phyloP scores from a whole-genome alignment of 2,329 filamentous ascomycete species.

The Pseudopyrenochaeta lycopersici region DNA sequence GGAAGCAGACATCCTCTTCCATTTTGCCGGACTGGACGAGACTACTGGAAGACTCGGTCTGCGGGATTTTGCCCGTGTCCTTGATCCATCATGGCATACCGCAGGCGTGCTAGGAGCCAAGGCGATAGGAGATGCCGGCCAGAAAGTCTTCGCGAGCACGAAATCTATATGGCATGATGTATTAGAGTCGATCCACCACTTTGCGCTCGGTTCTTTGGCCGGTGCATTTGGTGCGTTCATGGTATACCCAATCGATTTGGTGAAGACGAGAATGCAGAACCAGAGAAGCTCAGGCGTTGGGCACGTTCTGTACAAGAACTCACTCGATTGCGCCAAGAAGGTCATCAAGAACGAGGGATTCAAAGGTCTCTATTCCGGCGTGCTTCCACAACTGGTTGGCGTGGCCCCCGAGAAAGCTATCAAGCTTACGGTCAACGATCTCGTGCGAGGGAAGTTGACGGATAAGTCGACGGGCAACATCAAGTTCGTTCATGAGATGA shows the following conservation, averaged over 20 bases:
- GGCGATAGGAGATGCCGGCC: constrained; percentile 55
- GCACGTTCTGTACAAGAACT: constrained; percentile 94
- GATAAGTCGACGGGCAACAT: constrained; percentile 79
- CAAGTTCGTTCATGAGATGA: constrained; percentile 73
- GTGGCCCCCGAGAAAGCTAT: constrained; percentile 99
- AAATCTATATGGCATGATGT: constrained; percentile 69
- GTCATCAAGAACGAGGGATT: constrained; percentile 93
- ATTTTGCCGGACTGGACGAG: constrained; percentile 93
- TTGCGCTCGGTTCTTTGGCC: constrained; percentile 85
- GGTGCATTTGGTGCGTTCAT: constrained; percentile 99
- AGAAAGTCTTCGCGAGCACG: constrained; percentile 64
- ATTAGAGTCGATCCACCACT: constrained; percentile 86
- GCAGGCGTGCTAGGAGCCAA: constrained; percentile 65
- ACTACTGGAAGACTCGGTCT: constrained; percentile 85
- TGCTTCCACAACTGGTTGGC: constrained; percentile 92
- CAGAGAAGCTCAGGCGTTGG: constrained; percentile 82
- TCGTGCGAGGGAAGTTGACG: constrained; percentile 80
- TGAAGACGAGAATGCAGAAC: constrained; percentile 99
- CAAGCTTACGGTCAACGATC: constrained; percentile 97
- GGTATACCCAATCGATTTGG: constrained; percentile 98
- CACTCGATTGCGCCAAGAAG: constrained; percentile 91
- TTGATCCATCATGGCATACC: constrained; percentile 90
- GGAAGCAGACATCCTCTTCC: constrained; percentile 98
- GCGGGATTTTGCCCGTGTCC: constrained; percentile 89
- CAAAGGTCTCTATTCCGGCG: constrained; percentile 89